Base-by-base conservation (phyloP, 768 basidiomycete genomes). In the Hypholoma sublateritium region DNA sequence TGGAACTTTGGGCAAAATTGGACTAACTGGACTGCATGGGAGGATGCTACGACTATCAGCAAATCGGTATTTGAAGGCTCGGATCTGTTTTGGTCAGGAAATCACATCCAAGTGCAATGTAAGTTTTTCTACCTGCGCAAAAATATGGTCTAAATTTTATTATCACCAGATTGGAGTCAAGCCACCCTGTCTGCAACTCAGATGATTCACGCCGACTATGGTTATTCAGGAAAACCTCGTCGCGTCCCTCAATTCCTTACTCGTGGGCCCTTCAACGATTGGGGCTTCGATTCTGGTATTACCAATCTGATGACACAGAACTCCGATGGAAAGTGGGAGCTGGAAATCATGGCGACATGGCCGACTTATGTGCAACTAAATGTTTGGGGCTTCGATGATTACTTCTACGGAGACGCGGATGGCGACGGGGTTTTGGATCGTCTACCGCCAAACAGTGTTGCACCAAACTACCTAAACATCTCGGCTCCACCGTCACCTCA, bases 51-150 rank as follows among this genome's bases (percentile, higher is more conserved):
- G 1, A 78, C 74, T 0, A 82, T 96, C 54, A 78, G 87, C 53
- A 67, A 81, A 8, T 72, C 70, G n/a, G 59, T 82, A 11, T 89
- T 95, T 70, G 64, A 71, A 14, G 73, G 74, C 43, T 67, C 74
- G 19, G 72, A 71, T 14, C 73, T 77, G 35, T 94, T 87, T 72
- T 97, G 95, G 95, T 55, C 71, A 1, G 95, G 95, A 6, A 72
- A 89, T 56, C 95, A 97, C 69, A 79, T 96, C 68, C 86, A 92
- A 72, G 81, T 96, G 35, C 93, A 97, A 77, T 96, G 91, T 93
- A 59, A 62, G 88, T 75, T 12, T 28, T 25, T 43, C 46, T 42
- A 19, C 8, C 25, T n/a, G 24, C n/a, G 5, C 39, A 35, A 53
- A 9, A 36, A 35, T 50, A 6, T 8, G 13, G n/a, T 5, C 24